Evolutionary conservation across 345 rosid genomes (phyloP), one percentile per base, ranked within the genome.

Genomic region (Tarenaya hassleriana): DNA sequence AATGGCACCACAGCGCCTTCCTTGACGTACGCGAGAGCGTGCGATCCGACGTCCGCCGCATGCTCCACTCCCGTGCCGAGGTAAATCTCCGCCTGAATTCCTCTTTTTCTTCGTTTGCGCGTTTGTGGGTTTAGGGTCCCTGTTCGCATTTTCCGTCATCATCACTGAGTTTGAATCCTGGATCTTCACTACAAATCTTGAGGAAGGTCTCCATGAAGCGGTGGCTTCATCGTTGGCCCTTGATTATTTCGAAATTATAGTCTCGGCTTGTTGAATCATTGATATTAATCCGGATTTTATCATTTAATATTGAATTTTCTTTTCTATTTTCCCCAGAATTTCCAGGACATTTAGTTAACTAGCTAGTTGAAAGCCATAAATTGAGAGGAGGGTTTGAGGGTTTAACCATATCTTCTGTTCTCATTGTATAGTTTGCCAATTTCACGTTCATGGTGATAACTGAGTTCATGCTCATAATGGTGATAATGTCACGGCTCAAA

Each of bases 1-100:
- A 83, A 52, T 88, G 99, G 99, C 99, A 94, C 74, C 99, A 94
- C 67, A 80, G 90, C 15, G 99, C 99, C 34, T 88, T 94, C 64
- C 99, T 78, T 61, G 99, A 94, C 47, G 97, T 88, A 66, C 49
- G 77, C 34, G 95, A 73, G 20, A 71, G 84, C 56, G 89, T 94
- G 63, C 86, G 94, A 74, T 86, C 96, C 53, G 95, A 86, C 35
- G 88, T 94, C 34, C 89, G 86, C 41, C 89, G 84, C 54, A 88
- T 84, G 88, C 96, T 94, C 32, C 97, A 94, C 66, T 68, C 99
- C 17, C 97, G 99, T 27, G 99, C 99, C 9, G 95, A 86, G 95
- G 99, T 88, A 63, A 53, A 41, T 49, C 50, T 34, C 54, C 35
- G 4, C 29, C 40, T 46, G 4, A 0, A 35, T 15, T 16, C 19